Evolutionary conservation across 2,329 filamentous ascomycete genomes (phyloP), one percentile per base, ranked within the genome.

Genomic region (Exophiala lecanii-corni): DNA sequence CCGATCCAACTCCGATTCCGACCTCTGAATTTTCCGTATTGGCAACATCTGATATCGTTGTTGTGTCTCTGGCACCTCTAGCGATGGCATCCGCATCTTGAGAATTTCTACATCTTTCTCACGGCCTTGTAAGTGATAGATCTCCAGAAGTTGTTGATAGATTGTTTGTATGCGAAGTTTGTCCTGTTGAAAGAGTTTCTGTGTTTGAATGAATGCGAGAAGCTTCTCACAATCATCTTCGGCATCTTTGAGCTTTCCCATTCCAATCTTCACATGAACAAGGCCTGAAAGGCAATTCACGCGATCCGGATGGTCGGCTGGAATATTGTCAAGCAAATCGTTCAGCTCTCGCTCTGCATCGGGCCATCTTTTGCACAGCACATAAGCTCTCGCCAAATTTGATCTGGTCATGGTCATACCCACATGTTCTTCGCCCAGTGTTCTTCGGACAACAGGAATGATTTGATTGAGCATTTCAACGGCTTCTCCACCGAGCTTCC

Each of bases 401-500:
- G 47, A 51, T 41, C 50, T 51, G 23, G 57, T 59, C 59, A 61
- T 57, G 26, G 23, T 41, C 53, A 59, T 54, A 5, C 49, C 55
- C 18, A 53, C 50, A 35, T 56, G 53, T 3, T 50, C 36, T n/a
- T 51, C 30, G 15, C 56, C 56, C 10, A 57, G 45, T 13, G 55
- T 57, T 31, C 48, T 43, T 17, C 42, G 21, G 3, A 55, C 53
- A n/a, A 49, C 41, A 16, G 50, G 47, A n/a, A 55, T 45, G 7
- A 56, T 49, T 5, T 37, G 16, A 19, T 38, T 38, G 18, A 49
- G 38, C 13, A 45, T 19, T 78, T 80, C 86, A 86, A 92, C 10
- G 76, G 66, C 4, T 74, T 72, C 87, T 91, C 91, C 59, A 86
- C 32, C 9, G 4, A 28, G 37, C 19, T 45, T 45, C n/a, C 45